phyloP scores from a whole-genome alignment of 1,284 basidiomycete species.

The Ustilago tritici region DNA sequence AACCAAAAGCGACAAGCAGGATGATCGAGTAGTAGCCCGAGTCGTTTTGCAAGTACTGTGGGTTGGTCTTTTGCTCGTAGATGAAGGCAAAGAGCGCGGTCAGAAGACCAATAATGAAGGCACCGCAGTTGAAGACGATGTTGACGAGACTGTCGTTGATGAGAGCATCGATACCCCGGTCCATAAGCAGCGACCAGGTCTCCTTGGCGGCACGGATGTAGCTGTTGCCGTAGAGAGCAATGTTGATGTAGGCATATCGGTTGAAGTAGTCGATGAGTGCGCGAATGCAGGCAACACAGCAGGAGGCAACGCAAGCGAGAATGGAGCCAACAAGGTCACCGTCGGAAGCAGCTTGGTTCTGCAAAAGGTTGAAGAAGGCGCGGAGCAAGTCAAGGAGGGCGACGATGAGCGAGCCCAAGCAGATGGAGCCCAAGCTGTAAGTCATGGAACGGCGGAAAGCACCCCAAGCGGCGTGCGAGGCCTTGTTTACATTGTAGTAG shows the following conservation, averaged over 20 bases:
- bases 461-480: slow-evolving; percentile 74
- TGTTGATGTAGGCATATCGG: slow-evolving; percentile 77
- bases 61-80: slow-evolving; percentile 74
- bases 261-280: slow-evolving; percentile 73
- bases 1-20: slow-evolving; percentile 62
- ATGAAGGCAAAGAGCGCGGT: slow-evolving; percentile 84
- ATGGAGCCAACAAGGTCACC: slow-evolving; percentile 81
- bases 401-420: slow-evolving; percentile 89
- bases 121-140: slow-evolving; percentile 72
- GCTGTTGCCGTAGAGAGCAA: slow-evolving; percentile 87
- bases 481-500: slow-evolving; percentile 72
- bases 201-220: slow-evolving; percentile 89
- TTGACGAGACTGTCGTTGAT: slow-evolving; percentile 87
- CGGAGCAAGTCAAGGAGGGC: slow-evolving; percentile 83
- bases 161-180: slow-evolving; percentile 82
- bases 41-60: slow-evolving; percentile 59
- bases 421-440: slow-evolving; percentile 86
- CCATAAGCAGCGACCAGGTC: slow-evolving; percentile 86
- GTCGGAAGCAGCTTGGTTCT: slow-evolving; percentile 78
- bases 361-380: slow-evolving; percentile 77
- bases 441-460: slow-evolving; percentile 85
- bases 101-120: slow-evolving; percentile 81
- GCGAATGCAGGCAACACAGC: slow-evolving; percentile 72
- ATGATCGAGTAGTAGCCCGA: slow-evolving; percentile 53
- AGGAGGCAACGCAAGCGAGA: slow-evolving; percentile 83